Percentiles rank a stretch among this genome's conserved stretches.
Evolutionary conservation across 2,329 filamentous ascomycete species (phyloP).

Genomic region (Fusarium sp.): DNA sequence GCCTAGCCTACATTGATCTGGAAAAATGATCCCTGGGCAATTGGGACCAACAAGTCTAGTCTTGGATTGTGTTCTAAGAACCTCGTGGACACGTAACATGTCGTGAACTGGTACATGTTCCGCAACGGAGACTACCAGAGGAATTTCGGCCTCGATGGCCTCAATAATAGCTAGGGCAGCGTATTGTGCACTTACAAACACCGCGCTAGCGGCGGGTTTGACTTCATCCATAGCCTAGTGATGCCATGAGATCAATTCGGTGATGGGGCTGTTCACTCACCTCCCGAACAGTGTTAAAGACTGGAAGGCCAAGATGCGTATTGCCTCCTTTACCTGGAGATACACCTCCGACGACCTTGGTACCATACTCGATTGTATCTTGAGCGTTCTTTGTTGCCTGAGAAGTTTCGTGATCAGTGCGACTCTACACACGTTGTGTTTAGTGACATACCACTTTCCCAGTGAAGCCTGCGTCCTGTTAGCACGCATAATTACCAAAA

Average conservation of each 20-base stretch:
- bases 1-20: slow-evolving; percentile 70
- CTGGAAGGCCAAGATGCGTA: slow-evolving; percentile 52
- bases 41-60: slow-evolving; percentile 84
- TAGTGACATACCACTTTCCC: slow-evolving; percentile 51
- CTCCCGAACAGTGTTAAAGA: slow-evolving; percentile 53
- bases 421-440: neutral
- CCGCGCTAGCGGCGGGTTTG: slow-evolving; percentile 74
- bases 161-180: slow-evolving; percentile 78
- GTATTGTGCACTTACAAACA: slow-evolving; percentile 78
- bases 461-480: slow-evolving; percentile 51
- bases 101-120: slow-evolving; percentile 85
- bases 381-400: slow-evolving; percentile 56
- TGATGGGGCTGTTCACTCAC: slow-evolving; percentile 23
- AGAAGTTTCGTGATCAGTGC: neutral
- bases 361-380: slow-evolving; percentile 56
- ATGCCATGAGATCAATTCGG: neutral
- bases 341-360: slow-evolving; percentile 55
- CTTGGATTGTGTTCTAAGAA: slow-evolving; percentile 77
- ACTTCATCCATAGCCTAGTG: slow-evolving; percentile 51
- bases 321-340: slow-evolving; percentile 54
- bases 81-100: slow-evolving; percentile 76
- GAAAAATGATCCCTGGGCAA: slow-evolving; percentile 82
- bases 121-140: slow-evolving; percentile 81
- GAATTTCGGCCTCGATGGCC: slow-evolving; percentile 81
- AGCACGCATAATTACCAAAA: neutral